Percentiles rank a stretch among this genome's conserved stretches.
phyloP scores from a whole-genome alignment of 495 filamentous ascomycete species.

The Lepraria neglecta region DNA sequence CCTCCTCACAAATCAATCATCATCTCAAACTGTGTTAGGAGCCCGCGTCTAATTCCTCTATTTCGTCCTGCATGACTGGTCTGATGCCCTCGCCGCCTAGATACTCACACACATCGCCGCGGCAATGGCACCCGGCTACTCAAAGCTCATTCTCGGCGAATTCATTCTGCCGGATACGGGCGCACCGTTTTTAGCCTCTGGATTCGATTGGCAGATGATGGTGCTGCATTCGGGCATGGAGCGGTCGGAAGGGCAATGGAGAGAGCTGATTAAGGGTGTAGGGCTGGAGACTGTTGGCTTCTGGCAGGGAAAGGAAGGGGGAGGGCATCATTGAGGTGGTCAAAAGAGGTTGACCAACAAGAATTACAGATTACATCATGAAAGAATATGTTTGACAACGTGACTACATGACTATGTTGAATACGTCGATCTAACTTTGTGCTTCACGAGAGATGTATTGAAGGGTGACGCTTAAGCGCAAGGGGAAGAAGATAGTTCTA shows the following conservation, averaged over 20 bases:
- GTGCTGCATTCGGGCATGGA: slow-evolving; percentile 34
- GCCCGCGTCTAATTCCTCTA: slow-evolving; percentile 42
- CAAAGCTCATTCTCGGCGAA: slow-evolving; percentile 44
- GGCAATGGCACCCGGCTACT: slow-evolving; percentile 40
- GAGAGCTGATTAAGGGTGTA: slow-evolving; percentile 30
- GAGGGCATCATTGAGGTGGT: slow-evolving; percentile 34
- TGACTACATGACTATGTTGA: no score
- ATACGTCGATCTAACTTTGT: no score
- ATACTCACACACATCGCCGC: slow-evolving; percentile 35
- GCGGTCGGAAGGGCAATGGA: slow-evolving; percentile 38
- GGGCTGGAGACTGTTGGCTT: slow-evolving; percentile 36
- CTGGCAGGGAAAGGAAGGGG: slow-evolving; percentile 33
- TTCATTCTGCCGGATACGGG: slow-evolving; percentile 36
- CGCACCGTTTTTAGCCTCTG: slow-evolving; percentile 8
- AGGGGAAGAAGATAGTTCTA: no score
- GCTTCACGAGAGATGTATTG: no score
- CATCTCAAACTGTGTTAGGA: no score
- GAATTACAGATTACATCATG: no score
- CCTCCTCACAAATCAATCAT: background rate
- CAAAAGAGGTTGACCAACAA: no score
- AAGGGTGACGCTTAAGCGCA: no score
- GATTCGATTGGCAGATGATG: slow-evolving; percentile 24
- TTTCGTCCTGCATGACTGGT: slow-evolving; percentile 43
- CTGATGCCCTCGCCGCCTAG: slow-evolving; percentile 32
- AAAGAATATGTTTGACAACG: no score